These are phyloP conservation scores for Cyathus striatus DNA, from an alignment of 768 basidiomycete genomes.

Conservation along the genomic window DNA sequence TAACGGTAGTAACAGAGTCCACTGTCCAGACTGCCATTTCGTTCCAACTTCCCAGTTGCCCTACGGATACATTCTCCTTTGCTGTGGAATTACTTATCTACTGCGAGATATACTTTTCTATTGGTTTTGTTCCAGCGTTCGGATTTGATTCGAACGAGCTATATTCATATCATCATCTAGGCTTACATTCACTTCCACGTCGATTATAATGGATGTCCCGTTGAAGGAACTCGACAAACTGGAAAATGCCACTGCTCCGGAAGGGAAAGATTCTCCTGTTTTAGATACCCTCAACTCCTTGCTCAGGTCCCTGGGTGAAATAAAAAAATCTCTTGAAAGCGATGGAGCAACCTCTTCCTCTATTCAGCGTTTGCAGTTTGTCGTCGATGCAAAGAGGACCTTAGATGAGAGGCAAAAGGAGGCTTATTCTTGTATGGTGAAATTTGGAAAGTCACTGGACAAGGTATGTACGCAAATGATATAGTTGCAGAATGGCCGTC, in stretches of 20 bases:
- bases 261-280: slow-evolving; percentile 51
- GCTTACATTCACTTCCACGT: too few relatives aligned
- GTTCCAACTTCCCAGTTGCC: too few relatives aligned
- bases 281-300: slow-evolving; percentile 61
- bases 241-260: slow-evolving; percentile 53
- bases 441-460: slow-evolving; percentile 83
- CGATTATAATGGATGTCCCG: slow-evolving; percentile 67
- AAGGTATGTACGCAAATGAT: slow-evolving; percentile 78
- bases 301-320: slow-evolving; percentile 49
- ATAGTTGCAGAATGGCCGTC: too few relatives aligned
- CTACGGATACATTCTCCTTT: too few relatives aligned
- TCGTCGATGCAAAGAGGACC: slow-evolving; percentile 76
- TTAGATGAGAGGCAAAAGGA: slow-evolving; percentile 89
- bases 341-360: slow-evolving; percentile 45
- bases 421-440: slow-evolving; percentile 69
- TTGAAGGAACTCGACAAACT: slow-evolving; percentile 79
- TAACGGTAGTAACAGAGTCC: too few relatives aligned
- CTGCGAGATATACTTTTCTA: too few relatives aligned
- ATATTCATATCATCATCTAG: too few relatives aligned
- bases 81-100: too few relatives aligned
- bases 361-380: slow-evolving; percentile 42
- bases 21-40: too few relatives aligned
- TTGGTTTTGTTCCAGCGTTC: too few relatives aligned
- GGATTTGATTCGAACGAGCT: too few relatives aligned
- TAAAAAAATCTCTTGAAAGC: slow-evolving; percentile 46